phyloP scores from a whole-genome alignment of 2,329 filamentous ascomycete species.

The Fusarium stilboides region DNA sequence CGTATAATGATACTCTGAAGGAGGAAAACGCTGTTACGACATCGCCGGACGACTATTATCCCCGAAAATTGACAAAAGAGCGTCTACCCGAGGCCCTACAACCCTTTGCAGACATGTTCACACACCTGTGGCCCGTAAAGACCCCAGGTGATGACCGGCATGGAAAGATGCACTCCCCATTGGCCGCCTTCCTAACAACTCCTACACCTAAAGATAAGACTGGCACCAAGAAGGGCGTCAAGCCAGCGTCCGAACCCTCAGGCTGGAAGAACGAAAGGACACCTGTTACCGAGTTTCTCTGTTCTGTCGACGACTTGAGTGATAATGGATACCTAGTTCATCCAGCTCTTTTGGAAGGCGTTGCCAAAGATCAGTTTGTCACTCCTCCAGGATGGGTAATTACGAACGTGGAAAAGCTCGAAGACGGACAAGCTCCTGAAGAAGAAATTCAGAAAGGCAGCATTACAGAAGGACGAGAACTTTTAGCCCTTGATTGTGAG shows the following conservation, averaged over 20 bases:
- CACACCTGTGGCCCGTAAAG: slow-evolving; percentile 89
- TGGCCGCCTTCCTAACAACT: slow-evolving; percentile 86
- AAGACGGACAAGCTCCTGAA: slow-evolving; percentile 78
- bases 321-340: slow-evolving; percentile 91
- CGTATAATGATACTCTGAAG: slow-evolving; percentile 59
- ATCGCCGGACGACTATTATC: slow-evolving; percentile 73
- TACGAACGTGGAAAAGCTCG: slow-evolving; percentile 76
- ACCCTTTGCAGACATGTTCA: slow-evolving; percentile 85
- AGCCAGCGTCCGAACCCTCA: slow-evolving; percentile 73
- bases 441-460: slow-evolving; percentile 83
- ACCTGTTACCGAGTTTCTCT: slow-evolving; percentile 84
- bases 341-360: slow-evolving; percentile 78
- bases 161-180: slow-evolving; percentile 86
- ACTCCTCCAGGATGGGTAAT: slow-evolving; percentile 85
- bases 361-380: slow-evolving; percentile 67
- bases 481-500: slow-evolving; percentile 93
- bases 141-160: slow-evolving; percentile 88
- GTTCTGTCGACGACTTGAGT: slow-evolving; percentile 78
- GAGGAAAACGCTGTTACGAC: slow-evolving; percentile 54
- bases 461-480: slow-evolving; percentile 83
- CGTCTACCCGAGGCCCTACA: slow-evolving; percentile 69
- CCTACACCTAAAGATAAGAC: slow-evolving; percentile 78
- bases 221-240: slow-evolving; percentile 69
- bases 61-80: slow-evolving; percentile 66
- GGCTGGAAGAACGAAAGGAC: slow-evolving; percentile 83